Percentiles rank a stretch among this genome's conserved stretches.
Conservation (phyloP, 1,139 yeast species). For the Kurtzmaniella quercitrusa region DNA sequence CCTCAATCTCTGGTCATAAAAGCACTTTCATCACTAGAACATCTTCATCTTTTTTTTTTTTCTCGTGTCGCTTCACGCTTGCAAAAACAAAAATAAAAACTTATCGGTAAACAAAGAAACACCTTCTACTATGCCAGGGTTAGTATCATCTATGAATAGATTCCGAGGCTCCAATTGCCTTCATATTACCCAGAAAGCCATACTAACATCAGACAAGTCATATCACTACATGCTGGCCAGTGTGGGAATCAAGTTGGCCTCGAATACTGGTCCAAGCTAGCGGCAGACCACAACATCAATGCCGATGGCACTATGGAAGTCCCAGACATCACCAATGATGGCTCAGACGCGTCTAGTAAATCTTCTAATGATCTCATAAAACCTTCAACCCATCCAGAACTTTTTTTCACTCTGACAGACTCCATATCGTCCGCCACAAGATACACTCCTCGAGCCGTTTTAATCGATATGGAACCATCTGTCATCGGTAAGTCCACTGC, state of each 20-base stretch:
- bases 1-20: background rate
- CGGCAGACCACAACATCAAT: slow-evolving; percentile 80
- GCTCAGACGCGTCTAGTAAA: background rate
- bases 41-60: background rate
- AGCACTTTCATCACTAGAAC: background rate
- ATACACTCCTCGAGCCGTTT: slow-evolving; percentile 82
- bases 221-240: slow-evolving; percentile 62
- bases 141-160: slow-evolving; percentile 12
- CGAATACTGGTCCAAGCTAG: slow-evolving; percentile 88
- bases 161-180: background rate
- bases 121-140: slow-evolving; percentile 25
- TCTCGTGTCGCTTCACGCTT: no score
- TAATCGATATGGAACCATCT: slow-evolving; percentile 88
- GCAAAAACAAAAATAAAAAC: background rate
- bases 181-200: background rate
- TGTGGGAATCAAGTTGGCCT: slow-evolving; percentile 97
- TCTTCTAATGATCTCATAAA: background rate
- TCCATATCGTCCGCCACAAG: slow-evolving; percentile 29
- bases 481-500: slow-evolving; percentile 66
- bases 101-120: background rate
- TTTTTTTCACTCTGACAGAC: slow-evolving; percentile 78
- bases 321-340: background rate
- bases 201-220: slow-evolving; percentile 39
- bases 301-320: slow-evolving; percentile 56
- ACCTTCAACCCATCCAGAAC: slow-evolving; percentile 40